Percentiles rank a stretch among this genome's conserved stretches.
Evolutionary conservation across 2,329 filamentous ascomycete genomes (phyloP).

Genomic region (Ilyonectria destructans): DNA sequence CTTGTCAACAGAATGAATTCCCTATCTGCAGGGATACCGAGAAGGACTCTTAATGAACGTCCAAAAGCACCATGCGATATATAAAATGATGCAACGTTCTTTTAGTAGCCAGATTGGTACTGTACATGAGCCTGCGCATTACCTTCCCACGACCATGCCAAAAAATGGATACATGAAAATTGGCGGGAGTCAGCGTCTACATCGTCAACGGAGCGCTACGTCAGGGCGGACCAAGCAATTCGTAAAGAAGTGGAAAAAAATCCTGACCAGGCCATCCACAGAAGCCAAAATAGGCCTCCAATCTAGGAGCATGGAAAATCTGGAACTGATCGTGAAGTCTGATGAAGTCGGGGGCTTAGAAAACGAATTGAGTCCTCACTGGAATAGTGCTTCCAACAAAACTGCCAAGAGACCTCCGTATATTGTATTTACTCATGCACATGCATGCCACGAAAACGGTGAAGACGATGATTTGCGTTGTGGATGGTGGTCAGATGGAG

Average conservation of each 20-base stretch:
- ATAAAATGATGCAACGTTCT: not conserved
- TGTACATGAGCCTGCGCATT: too few species aligned
- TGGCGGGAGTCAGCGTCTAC: not conserved
- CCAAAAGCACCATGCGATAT: too few species aligned
- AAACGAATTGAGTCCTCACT: too few species aligned
- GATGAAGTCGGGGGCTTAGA: not conserved
- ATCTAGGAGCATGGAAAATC: not conserved
- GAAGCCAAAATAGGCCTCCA: not conserved
- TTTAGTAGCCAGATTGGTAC: not conserved
- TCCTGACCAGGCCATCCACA: not conserved
- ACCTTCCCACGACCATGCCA: not conserved
- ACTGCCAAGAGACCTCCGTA: not conserved
- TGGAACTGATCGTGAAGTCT: not conserved
- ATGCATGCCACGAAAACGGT: constrained; percentile 5
- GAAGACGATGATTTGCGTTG: constrained; percentile 10
- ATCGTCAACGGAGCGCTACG: not conserved
- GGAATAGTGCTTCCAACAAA: too few species aligned
- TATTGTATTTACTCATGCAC: constrained; percentile 5
- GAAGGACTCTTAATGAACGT: too few species aligned
- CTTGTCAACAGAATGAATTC: too few species aligned
- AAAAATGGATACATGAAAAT: not conserved
- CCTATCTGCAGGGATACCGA: too few species aligned
- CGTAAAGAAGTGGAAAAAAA: not conserved
- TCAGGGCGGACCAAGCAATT: not conserved
- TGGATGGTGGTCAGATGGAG: not conserved